Base-by-base conservation (phyloP, 257 asterid species). In the Vinca minor region DNA sequence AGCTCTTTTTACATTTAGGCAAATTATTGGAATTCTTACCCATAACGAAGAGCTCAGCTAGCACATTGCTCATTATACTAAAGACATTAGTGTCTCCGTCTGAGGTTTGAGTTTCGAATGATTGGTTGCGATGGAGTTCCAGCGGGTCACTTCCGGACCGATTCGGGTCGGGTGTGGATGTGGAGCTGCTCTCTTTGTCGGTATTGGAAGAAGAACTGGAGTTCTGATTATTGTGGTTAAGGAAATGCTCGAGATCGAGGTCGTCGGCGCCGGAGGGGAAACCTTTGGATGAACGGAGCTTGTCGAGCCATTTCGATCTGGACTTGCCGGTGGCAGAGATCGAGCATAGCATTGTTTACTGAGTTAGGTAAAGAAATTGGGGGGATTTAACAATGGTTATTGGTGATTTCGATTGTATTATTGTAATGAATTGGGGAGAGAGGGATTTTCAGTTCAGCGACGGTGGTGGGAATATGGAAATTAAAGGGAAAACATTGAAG, bases 251-350 rank as follows among this genome's bases (percentile, higher is more conserved):
- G 79, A 85, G 88, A 71, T 83, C 84, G 68, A 74, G 2, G 59
- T 71, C n/a, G n/a, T n/a, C 69, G 49, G 66, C 66, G 59, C 71
- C 73, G 36, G 77, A 71, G 36, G 84, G 75, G 79, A 92, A 81
- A 48, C 98, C 95, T 71, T 80, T 89, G 61, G 96, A 84, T 23
- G 78, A 82, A 31, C 95, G 87, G 71, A 89, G 81, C 65, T 95
- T 93, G 67, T 86, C 88, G 64, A 87, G 83, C 96, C 98, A 91
- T 53, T 65, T 77, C 42, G 87, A 71, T 53, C 84, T 73, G 57
- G 90, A 83, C 73, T 88, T 87, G 41, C 77, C 78, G 58, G 83
- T 46, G 26, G 84, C 62, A 23, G 88, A 72, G 42, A 69, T 69
- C 25, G 86, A 57, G 76, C 87, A 73, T 63, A 73, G 68, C 96